Evolutionary conservation across 306 rosid genomes (phyloP).

Genomic region (Sphenostylis stenocarpa): DNA sequence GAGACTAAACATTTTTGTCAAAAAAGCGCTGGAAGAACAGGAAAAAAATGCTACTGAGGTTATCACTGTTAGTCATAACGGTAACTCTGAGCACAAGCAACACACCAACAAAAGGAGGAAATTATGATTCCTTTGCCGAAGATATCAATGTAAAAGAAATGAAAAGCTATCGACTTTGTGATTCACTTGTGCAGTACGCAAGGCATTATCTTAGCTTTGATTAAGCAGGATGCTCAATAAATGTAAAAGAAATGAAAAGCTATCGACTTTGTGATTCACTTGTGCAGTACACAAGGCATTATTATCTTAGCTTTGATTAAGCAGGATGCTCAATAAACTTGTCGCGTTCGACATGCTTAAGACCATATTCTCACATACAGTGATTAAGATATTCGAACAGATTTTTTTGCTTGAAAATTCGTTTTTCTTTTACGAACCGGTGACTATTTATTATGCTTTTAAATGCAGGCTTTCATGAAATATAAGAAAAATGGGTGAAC

Average conservation of each 20-base stretch:
- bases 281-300: not conserved
- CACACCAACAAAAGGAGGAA: conserved; percentile 47
- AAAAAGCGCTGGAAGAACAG: conserved; percentile 45
- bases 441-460: too few relatives aligned
- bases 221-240: not conserved
- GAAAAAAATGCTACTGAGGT: conserved; percentile 27
- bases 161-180: conserved; percentile 41
- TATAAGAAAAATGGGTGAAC: too few relatives aligned
- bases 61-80: conserved; percentile 18
- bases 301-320: conserved; percentile 3
- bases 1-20: conserved; percentile 60
- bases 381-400: not conserved
- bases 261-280: conserved; percentile 38
- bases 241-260: too few relatives aligned
- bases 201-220: conserved; percentile 2
- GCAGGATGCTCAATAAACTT: not conserved
- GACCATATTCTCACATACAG: not conserved
- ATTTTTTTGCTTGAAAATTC: too few relatives aligned
- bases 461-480: too few relatives aligned
- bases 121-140: conserved; percentile 47
- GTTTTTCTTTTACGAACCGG: too few relatives aligned
- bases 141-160: conserved; percentile 35
- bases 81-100: conserved; percentile 39
- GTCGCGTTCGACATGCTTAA: not conserved
- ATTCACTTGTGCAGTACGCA: conserved; percentile 1